Conservation (phyloP, 2,329 filamentous ascomycete genomes). For the Pseudocercospora musae region DNA sequence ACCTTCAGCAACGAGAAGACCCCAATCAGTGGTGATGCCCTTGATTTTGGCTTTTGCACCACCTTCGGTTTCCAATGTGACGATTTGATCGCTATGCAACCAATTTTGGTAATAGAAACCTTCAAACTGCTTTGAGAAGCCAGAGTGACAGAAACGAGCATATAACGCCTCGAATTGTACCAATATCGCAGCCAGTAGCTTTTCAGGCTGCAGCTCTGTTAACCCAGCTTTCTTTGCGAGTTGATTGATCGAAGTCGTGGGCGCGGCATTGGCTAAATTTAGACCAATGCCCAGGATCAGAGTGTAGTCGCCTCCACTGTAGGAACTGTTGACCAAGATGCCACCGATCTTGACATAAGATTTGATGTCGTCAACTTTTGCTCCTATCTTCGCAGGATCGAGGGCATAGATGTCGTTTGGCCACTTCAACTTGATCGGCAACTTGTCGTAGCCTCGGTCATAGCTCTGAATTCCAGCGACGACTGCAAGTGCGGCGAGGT, state of each 20-base stretch:
- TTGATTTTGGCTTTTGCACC: conserved; percentile 72
- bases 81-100: conserved; percentile 69
- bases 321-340: conserved; percentile 85
- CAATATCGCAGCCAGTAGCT: conserved; percentile 76
- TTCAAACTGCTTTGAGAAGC: conserved; percentile 73
- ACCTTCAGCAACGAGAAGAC: conserved; percentile 80
- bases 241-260: conserved; percentile 81
- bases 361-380: conserved; percentile 53
- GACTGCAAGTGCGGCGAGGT: conserved; percentile 83
- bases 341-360: conserved; percentile 91
- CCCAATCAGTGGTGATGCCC: conserved; percentile 91
- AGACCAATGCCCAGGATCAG: conserved; percentile 78
- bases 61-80: conserved; percentile 76
- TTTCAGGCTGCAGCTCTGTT: conserved; percentile 58
- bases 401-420: conserved; percentile 77
- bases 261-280: conserved; percentile 83
- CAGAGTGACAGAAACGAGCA: conserved; percentile 66
- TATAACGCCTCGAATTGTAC: conserved; percentile 77
- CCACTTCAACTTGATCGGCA: conserved; percentile 91
- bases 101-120: conserved; percentile 75
- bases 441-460: conserved; percentile 65
- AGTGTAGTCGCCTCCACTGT: conserved; percentile 72
- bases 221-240: conserved; percentile 54
- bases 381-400: conserved; percentile 26
- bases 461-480: conserved; percentile 80